Evolutionary conservation across 2,329 filamentous ascomycete genomes (phyloP), one percentile per base, ranked within the genome.

Genomic region (Albifimbria verrucaria): DNA sequence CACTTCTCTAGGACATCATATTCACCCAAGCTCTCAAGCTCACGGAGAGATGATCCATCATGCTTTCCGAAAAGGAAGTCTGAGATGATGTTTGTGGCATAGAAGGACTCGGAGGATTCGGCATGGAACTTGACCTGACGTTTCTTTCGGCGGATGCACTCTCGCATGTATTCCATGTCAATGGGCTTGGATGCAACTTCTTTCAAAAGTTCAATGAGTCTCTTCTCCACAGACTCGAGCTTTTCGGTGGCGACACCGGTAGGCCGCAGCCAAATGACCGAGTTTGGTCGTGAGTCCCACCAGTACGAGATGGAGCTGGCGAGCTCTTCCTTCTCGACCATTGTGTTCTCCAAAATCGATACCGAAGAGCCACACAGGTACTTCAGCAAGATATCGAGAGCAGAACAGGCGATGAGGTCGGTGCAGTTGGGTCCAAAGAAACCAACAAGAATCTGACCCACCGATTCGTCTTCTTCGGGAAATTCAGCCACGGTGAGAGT

Each of bases 291-390:
- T 23, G 85, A 81, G 58, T 97, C 92, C 62, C 85, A 88, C 69
- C 83, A 88, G 68, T 89, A 92, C 48, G 86, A 86, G 11, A 97
- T 85, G 7, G 87, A 90, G 71, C 92, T 97, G 4, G 92, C 90
- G 45, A 97, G 82, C 60, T 96, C 89, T 70, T 97, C 93, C 62
- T 88, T 91, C 67, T 99, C 94, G 2, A 99, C 94, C 55, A 99
- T 81, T n/a, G 86, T 82, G 60, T 97, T 97, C 65, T 97, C 93
- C 6, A 99, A 77, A 1, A 99, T 79, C 1, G 93, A 93, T 3
- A 96, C 91, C 1, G 95, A 96, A 1, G 94, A 97, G 6, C 92
- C 94, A 57, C 90, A 91, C 18, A 99, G 83, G 65, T 97, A 99
- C 2, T 87, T 86, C 39, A 96, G 79, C 2, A 95, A 74, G 49